Conservation (phyloP, 2,329 filamentous ascomycete species). For the Paraphoma sp. region DNA sequence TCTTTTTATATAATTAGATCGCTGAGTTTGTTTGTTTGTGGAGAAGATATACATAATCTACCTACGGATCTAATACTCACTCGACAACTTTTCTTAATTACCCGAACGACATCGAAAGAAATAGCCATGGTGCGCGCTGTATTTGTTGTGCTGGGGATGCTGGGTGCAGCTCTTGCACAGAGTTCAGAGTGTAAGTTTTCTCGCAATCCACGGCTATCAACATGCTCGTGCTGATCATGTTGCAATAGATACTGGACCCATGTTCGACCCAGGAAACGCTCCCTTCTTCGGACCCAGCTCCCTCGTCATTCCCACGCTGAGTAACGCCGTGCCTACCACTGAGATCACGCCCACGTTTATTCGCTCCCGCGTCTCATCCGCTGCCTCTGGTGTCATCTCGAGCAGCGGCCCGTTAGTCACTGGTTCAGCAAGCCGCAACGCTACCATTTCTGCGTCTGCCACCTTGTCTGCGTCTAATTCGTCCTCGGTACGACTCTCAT, state of each 20-base stretch:
- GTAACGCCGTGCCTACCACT: constrained; percentile 10
- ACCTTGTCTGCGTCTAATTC: constrained; percentile 4
- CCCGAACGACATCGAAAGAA: neutral
- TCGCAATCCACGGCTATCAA: neutral
- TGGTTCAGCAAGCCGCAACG: neutral
- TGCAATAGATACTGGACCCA: constrained; percentile 20
- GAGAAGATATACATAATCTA: neutral
- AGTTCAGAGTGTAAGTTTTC: constrained; percentile 12
- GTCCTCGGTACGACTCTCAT: constrained; percentile 7
- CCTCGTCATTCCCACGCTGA: constrained; percentile 22
- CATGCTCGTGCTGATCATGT: neutral
- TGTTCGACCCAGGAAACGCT: constrained; percentile 25
- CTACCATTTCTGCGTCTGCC: constrained; percentile 1
- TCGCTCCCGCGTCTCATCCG: constrained; percentile 7
- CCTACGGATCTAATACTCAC: neutral
- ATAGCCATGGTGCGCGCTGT: constrained; percentile 16
- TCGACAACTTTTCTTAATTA: neutral
- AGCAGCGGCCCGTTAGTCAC: neutral
- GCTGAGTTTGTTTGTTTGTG: neutral
- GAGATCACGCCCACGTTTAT: constrained; percentile 9
- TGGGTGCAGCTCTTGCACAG: constrained; percentile 14
- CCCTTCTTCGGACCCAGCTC: constrained; percentile 23
- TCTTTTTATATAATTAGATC: constrained; percentile 1
- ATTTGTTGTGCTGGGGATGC: constrained; percentile 15
- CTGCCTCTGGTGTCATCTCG: constrained; percentile 5